Conservation (phyloP, 176 grass and related monocot species). For the Rhipidocladum racemiflorum region DNA sequence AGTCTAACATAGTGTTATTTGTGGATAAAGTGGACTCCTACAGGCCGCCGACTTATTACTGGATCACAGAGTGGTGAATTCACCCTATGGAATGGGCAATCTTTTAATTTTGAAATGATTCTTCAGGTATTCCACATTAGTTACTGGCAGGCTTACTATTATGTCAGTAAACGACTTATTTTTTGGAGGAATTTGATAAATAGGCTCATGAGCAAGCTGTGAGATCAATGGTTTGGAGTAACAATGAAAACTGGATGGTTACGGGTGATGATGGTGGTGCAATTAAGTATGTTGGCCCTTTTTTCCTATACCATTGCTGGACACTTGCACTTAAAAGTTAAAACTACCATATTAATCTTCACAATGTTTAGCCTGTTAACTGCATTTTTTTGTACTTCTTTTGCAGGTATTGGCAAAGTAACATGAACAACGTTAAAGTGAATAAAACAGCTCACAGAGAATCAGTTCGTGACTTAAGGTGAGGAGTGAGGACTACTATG, state of each 20-base stretch:
- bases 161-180: conserved; percentile 12
- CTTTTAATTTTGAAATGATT: conserved; percentile 99
- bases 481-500: conserved; percentile 35
- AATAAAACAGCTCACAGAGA: conserved; percentile 98
- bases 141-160: conserved; percentile 2
- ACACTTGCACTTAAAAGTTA: neutral
- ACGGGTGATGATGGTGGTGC: conserved; percentile 95
- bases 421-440: conserved; percentile 99
- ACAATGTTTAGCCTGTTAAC: conserved; percentile 7
- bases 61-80: conserved; percentile 98
- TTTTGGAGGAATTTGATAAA: conserved; percentile 23
- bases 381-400: conserved; percentile 28
- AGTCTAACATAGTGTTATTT: conserved; percentile 40
- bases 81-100: conserved; percentile 98
- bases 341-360: conserved; percentile 7
- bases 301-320: neutral
- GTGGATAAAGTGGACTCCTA: conserved; percentile 88
- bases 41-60: conserved; percentile 94
- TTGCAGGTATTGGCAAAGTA: conserved; percentile 98
- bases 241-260: conserved; percentile 99
- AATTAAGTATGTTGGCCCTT: conserved; percentile 69
- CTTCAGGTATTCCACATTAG: conserved; percentile 74
- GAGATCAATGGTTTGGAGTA: conserved; percentile 99
- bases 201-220: conserved; percentile 97
- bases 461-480: conserved; percentile 97